Evolutionary conservation across 768 basidiomycete species (phyloP), one percentile per base, ranked within the genome.

Genomic region (Rhizopogon roseolus): DNA sequence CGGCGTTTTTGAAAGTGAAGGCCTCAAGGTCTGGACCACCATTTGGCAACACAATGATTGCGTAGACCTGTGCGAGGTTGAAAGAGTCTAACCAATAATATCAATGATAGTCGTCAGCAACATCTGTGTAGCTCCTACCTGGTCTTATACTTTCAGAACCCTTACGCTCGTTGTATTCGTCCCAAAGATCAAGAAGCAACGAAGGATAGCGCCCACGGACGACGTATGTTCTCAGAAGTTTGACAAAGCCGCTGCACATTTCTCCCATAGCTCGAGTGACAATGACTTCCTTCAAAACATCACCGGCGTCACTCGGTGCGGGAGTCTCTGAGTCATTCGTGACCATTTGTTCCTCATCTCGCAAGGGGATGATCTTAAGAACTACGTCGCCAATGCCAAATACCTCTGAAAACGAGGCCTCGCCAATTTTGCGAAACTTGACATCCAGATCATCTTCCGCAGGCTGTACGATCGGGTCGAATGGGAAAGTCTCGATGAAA

Each of bases 351-450:
- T 36, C 73, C 61, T 85, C 84, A 57, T 81, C 75, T 48, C 82
- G 76, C 37, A 94, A 69, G 6, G 93, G 93, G 37, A 95, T 84
- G 42, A 97, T 79, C 73, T 95, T 96, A 58, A 95, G 76, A n/a
- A 95, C 93, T 34, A 95, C 82, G 59, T 89, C 82, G 3, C 88
- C 88, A 49, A 94, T 86, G 7, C 88, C 88, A 67, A 92, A 99
- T 28, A 99, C 97, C 65, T 99, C 97, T 0, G 93, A 96, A 69
- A 89, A 99, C 46, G 90, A 92, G 6, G 97, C 97, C 72, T 99
- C 97, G 40, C 96, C 96, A 43, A 98, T 85, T 70, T 99, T 99
- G 59, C 71, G 76, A 69, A 93, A 93, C 6, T 53, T 68, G 22
- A 68, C 55, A 56, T 71, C 59, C 60, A 60, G 70, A 60, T 55